These are phyloP conservation scores for Diaporthe citrichinensis DNA, from an alignment of 2,329 filamentous ascomycete genomes.

Conservation along the genomic window DNA sequence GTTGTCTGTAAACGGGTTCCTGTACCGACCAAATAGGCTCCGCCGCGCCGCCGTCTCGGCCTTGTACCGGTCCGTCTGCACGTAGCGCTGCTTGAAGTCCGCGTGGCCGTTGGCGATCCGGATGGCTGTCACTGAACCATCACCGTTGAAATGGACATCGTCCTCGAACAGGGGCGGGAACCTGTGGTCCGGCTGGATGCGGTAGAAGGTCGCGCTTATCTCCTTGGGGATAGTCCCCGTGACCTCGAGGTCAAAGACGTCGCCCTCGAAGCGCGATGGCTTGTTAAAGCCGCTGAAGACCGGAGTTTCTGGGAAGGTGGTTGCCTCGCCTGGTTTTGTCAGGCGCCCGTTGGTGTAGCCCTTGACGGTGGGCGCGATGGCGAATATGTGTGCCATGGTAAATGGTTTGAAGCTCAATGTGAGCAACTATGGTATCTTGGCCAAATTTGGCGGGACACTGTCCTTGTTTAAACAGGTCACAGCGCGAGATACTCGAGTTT, in stretches of 20 bases:
- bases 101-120: slow-evolving; percentile 56
- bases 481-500: too few species aligned
- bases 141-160: slow-evolving; percentile 58
- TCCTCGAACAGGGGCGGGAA: slow-evolving; percentile 69
- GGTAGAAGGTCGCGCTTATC: slow-evolving; percentile 63
- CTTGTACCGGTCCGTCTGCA: slow-evolving; percentile 55
- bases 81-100: slow-evolving; percentile 59
- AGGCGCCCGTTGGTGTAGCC: slow-evolving; percentile 51
- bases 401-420: slow-evolving; percentile 37
- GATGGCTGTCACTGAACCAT: slow-evolving; percentile 58
- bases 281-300: slow-evolving; percentile 56
- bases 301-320: slow-evolving; percentile 52
- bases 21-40: slow-evolving; percentile 67
- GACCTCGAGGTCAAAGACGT: slow-evolving; percentile 57
- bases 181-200: slow-evolving; percentile 66
- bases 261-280: slow-evolving; percentile 53
- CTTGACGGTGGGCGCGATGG: slow-evolving; percentile 49
- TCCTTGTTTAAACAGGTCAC: not conserved
- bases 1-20: slow-evolving; percentile 70
- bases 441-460: not conserved
- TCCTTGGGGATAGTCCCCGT: slow-evolving; percentile 58
- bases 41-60: slow-evolving; percentile 49
- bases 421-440: not conserved
- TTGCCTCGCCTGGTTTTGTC: slow-evolving; percentile 45
- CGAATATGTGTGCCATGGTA: slow-evolving; percentile 54